A percentile compares a stretch with the other conserved stretches of the same genome.
phyloP scores from a whole-genome alignment of 1,139 yeast species.

The Yamadazyma sp. region DNA sequence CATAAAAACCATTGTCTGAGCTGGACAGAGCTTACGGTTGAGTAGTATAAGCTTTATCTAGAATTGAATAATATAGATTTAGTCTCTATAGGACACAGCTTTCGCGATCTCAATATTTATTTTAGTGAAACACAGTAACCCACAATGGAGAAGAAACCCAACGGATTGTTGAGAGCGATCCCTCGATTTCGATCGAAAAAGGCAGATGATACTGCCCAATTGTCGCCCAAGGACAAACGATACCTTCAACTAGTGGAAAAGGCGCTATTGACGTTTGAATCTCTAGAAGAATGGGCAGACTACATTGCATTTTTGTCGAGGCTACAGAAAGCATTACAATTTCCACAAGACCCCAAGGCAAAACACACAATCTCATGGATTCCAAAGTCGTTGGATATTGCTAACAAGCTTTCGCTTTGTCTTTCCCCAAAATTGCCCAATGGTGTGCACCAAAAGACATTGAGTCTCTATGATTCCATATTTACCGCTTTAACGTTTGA shows the following conservation, averaged over 20 bases:
- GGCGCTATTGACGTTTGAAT: slow-evolving; percentile 74
- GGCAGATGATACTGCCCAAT: slow-evolving; percentile 5
- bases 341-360: slow-evolving; percentile 28
- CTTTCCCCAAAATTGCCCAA: slow-evolving; percentile 80
- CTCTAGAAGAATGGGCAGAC: slow-evolving; percentile 98
- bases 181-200: slow-evolving; percentile 10
- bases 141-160: slow-evolving; percentile 8
- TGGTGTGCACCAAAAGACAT: slow-evolving; percentile 90
- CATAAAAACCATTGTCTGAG: slow-evolving; percentile 4
- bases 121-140: not conserved
- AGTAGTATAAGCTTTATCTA: no score
- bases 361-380: slow-evolving; percentile 48
- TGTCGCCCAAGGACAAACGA: slow-evolving; percentile 39
- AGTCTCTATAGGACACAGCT: not conserved
- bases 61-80: no score
- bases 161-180: slow-evolving; percentile 7
- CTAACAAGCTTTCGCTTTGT: slow-evolving; percentile 59
- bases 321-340: slow-evolving; percentile 64
- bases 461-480: slow-evolving; percentile 71
- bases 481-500: slow-evolving; percentile 60
- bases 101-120: not conserved
- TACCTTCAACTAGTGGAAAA: slow-evolving; percentile 67
- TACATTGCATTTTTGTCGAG: slow-evolving; percentile 85
- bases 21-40: no score
- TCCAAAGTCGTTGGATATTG: slow-evolving; percentile 41